A percentile compares a stretch with the other conserved stretches of the same genome.
Conservation (phyloP, 1,139 yeast genomes). For the Kodamaea anthophila region DNA sequence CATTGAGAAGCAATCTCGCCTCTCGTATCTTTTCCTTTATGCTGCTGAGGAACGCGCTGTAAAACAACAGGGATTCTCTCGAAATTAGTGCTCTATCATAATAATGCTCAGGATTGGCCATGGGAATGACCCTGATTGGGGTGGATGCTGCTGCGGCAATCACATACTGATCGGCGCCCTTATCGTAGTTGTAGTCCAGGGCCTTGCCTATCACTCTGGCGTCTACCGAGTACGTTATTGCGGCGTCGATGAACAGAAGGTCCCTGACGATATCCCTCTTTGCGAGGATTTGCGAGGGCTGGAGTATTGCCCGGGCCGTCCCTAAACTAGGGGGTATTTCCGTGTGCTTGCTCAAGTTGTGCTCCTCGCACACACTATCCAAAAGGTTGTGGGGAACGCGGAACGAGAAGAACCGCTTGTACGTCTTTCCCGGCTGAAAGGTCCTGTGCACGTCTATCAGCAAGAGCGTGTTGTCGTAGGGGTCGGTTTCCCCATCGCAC, state of each 20-base stretch:
- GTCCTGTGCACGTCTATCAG: constrained; percentile 27
- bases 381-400: constrained; percentile 34
- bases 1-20: constrained; percentile 18
- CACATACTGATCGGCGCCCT: constrained; percentile 27
- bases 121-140: constrained; percentile 35
- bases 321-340: constrained; percentile 38
- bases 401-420: constrained; percentile 39
- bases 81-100: constrained; percentile 16
- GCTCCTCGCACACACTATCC: constrained; percentile 34
- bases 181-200: constrained; percentile 22
- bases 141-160: constrained; percentile 30
- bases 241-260: constrained; percentile 30
- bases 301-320: constrained; percentile 13
- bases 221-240: constrained; percentile 31
- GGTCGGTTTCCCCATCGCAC: constrained; percentile 45
- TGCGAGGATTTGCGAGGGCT: constrained; percentile 3
- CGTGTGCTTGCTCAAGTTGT: constrained; percentile 29
- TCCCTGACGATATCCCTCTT: constrained; percentile 18
- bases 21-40: constrained; percentile 26
- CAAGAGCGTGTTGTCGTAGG: constrained; percentile 31
- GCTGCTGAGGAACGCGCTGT: constrained; percentile 32
- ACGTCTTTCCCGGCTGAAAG: constrained; percentile 25
- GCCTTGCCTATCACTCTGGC: constrained; percentile 40
- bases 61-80: constrained; percentile 24
- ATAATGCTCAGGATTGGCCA: constrained; percentile 18